These are phyloP conservation scores for Gossypium longicalyx DNA, from an alignment of 345 rosid species.

Conservation along the genomic window DNA sequence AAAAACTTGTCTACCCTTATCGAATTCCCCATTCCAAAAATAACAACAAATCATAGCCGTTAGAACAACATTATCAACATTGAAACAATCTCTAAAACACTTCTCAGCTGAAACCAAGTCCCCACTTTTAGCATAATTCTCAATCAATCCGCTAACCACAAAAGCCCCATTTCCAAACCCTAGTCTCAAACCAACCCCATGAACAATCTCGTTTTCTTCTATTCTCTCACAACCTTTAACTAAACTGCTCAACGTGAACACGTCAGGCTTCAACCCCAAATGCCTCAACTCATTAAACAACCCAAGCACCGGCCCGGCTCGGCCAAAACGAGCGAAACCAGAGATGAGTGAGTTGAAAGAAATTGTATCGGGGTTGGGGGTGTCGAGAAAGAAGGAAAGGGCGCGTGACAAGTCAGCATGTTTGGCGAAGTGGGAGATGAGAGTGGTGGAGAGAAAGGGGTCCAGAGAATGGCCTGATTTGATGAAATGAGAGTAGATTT, in stretches of 20 bases:
- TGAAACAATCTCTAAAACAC: slow-evolving; percentile 35
- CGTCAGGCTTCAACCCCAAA: slow-evolving; percentile 31
- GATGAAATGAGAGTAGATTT: slow-evolving; percentile 31
- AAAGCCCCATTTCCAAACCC: slow-evolving; percentile 27
- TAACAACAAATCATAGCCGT: slow-evolving; percentile 36
- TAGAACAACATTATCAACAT: slow-evolving; percentile 31
- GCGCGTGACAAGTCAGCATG: slow-evolving; percentile 24
- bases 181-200: slow-evolving; percentile 29
- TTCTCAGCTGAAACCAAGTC: slow-evolving; percentile 33
- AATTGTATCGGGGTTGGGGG: slow-evolving; percentile 27
- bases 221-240: slow-evolving; percentile 26
- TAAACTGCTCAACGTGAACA: slow-evolving; percentile 34
- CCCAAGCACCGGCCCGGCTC: slow-evolving; percentile 4
- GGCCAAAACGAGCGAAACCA: slow-evolving; percentile 28
- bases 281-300: slow-evolving; percentile 30
- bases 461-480: slow-evolving; percentile 34
- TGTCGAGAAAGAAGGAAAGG: slow-evolving; percentile 29
- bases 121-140: slow-evolving; percentile 34
- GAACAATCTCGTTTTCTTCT: slow-evolving; percentile 28
- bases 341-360: slow-evolving; percentile 37
- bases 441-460: slow-evolving; percentile 28
- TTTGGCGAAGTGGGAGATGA: slow-evolving; percentile 35
- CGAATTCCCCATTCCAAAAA: slow-evolving; percentile 34
- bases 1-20: slow-evolving; percentile 28
- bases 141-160: slow-evolving; percentile 39